Base-by-base conservation (phyloP, 768 basidiomycete genomes). In the Rhodotorula taiwanensis region DNA sequence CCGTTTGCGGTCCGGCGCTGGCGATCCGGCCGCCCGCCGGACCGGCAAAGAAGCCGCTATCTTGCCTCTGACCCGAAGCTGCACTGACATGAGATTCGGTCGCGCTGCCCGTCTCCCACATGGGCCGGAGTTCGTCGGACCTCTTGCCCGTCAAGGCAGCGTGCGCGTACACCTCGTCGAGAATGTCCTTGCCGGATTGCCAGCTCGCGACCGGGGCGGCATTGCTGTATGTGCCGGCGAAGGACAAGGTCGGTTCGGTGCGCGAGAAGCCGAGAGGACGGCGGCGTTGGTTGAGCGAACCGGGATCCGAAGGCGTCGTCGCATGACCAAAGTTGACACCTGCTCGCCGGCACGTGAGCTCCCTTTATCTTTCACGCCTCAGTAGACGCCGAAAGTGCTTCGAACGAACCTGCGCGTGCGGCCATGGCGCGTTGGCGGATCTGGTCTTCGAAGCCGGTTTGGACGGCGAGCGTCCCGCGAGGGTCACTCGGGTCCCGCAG, bases 181-280 rank as follows among this genome's bases (percentile, higher is more conserved):
- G 14, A 28, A 45, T 44, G 16, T 67, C 60, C 23, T n/a, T 21
- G 23, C 9, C 20, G 21, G 56, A 62, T 18, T 54, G 52, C 52
- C 54, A 66, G 28, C 31, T 16, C 4, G 36, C 36, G 36, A 39
- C 49, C 30, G n/a, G n/a, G 28, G 47, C 48, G 9, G 56, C 49
- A 25, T 4, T 30, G 48, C 21, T 2, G 42, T 42, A 45, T 28
- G 21, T 20, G 14, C 44, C 44, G 39, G 52, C 39, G 62, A 63
- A 63, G 21, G 7, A 18, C 34, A 52, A 54, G 53, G 25, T 16
- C 47, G 58, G 58, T 28, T 59, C 58, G 33, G 63, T 64, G 4
- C 20, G n/a, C 18, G 63, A 51, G 27, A 10, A 11, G 30, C 58
- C 57, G 52, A 67, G 60, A 1, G 55, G 60, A 25, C 65, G 60